Percentiles rank a stretch among this genome's conserved stretches.
These are phyloP conservation scores for Fusarium coffeatum DNA, from an alignment of 2,329 filamentous ascomycete genomes.

Conservation along the genomic window DNA sequence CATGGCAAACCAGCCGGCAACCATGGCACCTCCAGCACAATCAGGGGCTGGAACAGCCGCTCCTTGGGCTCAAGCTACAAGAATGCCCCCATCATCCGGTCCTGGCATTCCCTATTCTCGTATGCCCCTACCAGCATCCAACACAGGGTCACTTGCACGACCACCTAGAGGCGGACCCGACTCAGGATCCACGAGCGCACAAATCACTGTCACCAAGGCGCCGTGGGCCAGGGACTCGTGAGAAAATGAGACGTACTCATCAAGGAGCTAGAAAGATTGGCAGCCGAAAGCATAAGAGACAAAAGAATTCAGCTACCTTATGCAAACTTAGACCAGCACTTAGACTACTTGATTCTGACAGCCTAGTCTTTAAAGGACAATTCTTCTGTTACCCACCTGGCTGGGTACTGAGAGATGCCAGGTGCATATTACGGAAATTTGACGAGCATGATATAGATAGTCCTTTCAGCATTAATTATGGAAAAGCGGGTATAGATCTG, in stretches of 20 bases:
- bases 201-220: slow-evolving; percentile 58
- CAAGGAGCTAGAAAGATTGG: neutral
- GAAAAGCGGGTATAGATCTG: slow-evolving; percentile 50
- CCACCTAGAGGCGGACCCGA: slow-evolving; percentile 33
- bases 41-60: slow-evolving; percentile 54
- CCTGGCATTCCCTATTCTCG: slow-evolving; percentile 56
- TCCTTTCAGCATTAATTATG: slow-evolving; percentile 39
- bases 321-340: neutral
- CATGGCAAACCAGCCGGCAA: slow-evolving; percentile 65
- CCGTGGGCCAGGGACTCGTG: slow-evolving; percentile 57
- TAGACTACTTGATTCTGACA: neutral
- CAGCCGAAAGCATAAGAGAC: neutral
- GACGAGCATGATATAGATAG: slow-evolving; percentile 17
- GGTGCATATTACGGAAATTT: slow-evolving; percentile 5
- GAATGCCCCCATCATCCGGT: slow-evolving; percentile 52
- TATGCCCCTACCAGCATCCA: slow-evolving; percentile 48
- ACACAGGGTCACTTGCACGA: slow-evolving; percentile 43
- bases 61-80: slow-evolving; percentile 58
- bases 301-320: neutral
- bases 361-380: neutral
- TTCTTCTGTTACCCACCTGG: neutral
- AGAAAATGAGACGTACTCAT: neutral
- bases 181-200: slow-evolving; percentile 52
- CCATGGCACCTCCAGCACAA: slow-evolving; percentile 39
- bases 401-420: neutral